phyloP scores from a whole-genome alignment of 768 basidiomycete species.

The Phaeotremella fagi region DNA sequence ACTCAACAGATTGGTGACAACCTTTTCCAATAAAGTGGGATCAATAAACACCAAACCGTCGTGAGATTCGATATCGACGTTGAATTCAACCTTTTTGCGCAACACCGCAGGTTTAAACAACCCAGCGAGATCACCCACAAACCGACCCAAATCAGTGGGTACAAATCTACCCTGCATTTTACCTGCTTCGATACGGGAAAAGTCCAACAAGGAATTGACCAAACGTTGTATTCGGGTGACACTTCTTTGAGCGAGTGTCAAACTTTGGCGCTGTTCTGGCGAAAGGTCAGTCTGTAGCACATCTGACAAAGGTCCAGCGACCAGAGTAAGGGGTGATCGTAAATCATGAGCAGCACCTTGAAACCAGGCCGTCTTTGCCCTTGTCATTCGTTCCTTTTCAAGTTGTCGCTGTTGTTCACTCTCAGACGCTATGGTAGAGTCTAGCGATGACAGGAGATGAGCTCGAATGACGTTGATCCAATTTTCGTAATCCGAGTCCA shows the following conservation, averaged over 20 bases:
- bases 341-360: slow-evolving; percentile 32
- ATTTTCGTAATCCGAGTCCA: slow-evolving; percentile 20
- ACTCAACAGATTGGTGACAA: slow-evolving; percentile 16
- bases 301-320: slow-evolving; percentile 28
- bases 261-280: slow-evolving; percentile 1
- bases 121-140: slow-evolving; percentile 43
- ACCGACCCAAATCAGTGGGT: slow-evolving; percentile 36
- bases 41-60: slow-evolving; percentile 19
- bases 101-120: slow-evolving; percentile 46
- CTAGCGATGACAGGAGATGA: slow-evolving; percentile 11
- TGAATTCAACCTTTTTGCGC: slow-evolving; percentile 3
- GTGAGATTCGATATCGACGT: slow-evolving; percentile 5
- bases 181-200: slow-evolving; percentile 45
- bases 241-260: slow-evolving; percentile 14
- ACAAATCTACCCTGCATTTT: slow-evolving; percentile 26
- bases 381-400: slow-evolving; percentile 12
- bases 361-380: slow-evolving; percentile 26
- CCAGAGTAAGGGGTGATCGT: slow-evolving; percentile 24
- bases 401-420: slow-evolving; percentile 3
- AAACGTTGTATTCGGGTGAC: slow-evolving; percentile 39
- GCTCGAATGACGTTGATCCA: slow-evolving; percentile 23
- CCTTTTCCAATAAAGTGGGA: slow-evolving; percentile 18
- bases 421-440: slow-evolving; percentile 6
- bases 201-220: slow-evolving; percentile 49
- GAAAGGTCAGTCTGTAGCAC: slow-evolving; percentile 7